Percentiles rank a stretch among this genome's conserved stretches.
Evolutionary conservation across 208 protist species (phyloP).

Genomic region (Acanthamoeba royreba): DNA sequence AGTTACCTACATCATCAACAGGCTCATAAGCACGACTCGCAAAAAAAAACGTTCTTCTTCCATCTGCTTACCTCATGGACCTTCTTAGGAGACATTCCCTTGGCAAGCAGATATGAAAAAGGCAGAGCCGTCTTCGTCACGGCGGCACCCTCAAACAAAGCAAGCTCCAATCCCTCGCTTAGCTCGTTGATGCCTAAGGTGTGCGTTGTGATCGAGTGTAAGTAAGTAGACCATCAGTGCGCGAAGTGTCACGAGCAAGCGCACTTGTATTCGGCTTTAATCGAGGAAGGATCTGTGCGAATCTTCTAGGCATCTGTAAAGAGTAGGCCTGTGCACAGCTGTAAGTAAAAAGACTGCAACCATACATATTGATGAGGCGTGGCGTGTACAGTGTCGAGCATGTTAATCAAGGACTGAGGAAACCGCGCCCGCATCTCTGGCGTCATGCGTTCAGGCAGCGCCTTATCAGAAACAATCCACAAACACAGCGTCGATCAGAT

Average conservation of each 20-base stretch:
- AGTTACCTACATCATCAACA: too few species aligned
- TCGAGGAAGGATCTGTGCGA: not conserved
- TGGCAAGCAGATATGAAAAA: not conserved
- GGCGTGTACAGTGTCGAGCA: not conserved
- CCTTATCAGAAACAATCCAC: not conserved
- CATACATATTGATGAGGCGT: too few species aligned
- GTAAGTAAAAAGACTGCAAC: not conserved
- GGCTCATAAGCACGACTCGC: too few species aligned
- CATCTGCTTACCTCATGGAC: conserved; percentile 7
- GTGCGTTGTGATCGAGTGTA: not conserved
- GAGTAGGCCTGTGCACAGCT: not conserved
- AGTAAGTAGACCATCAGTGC: not conserved
- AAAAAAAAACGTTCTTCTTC: too few species aligned
- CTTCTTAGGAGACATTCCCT: conserved; percentile 32
- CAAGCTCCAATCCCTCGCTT: not conserved
- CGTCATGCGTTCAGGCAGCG: not conserved
- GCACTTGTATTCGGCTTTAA: not conserved
- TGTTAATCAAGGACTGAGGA: not conserved
- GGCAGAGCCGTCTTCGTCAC: not conserved
- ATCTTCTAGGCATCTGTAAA: not conserved
- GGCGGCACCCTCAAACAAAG: not conserved
- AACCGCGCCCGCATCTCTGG: not conserved
- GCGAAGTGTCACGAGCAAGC: not conserved
- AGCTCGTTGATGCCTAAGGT: not conserved
- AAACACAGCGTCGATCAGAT: not conserved